Evolutionary conservation across 2,329 filamentous ascomycete genomes (phyloP).

Genomic region (Hymenoscyphus linearis): DNA sequence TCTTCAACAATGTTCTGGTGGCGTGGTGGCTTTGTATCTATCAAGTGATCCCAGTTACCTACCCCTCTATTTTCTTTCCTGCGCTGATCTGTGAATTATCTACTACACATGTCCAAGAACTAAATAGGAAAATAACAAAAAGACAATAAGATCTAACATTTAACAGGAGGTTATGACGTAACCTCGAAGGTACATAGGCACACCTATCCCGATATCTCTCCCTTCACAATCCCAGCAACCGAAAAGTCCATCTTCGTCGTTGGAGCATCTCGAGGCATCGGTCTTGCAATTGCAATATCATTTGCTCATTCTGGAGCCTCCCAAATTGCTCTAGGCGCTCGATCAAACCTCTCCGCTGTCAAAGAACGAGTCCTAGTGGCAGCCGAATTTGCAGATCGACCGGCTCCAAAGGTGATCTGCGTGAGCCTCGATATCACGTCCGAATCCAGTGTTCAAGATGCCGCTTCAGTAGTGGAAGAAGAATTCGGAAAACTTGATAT

Average conservation of each 20-base stretch:
- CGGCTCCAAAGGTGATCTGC: slow-evolving; percentile 37
- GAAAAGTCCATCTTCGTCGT: slow-evolving; percentile 45
- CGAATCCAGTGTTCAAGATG: slow-evolving; percentile 31
- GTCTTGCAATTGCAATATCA: slow-evolving; percentile 47
- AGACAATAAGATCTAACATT: neutral
- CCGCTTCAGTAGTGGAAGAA: slow-evolving; percentile 23
- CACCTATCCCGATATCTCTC: slow-evolving; percentile 49
- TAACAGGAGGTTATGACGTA: slow-evolving; percentile 19
- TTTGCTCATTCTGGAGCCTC: slow-evolving; percentile 50
- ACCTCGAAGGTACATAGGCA: slow-evolving; percentile 34
- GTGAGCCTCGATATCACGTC: slow-evolving; percentile 38
- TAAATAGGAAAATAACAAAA: neutral
- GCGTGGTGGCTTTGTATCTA: no score
- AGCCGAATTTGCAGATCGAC: slow-evolving; percentile 29
- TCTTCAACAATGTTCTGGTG: no score
- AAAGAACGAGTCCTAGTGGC: slow-evolving; percentile 34
- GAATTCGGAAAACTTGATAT: slow-evolving; percentile 37
- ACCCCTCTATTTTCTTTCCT: no score
- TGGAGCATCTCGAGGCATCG: slow-evolving; percentile 51
- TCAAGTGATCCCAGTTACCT: no score
- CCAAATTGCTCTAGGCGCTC: slow-evolving; percentile 47
- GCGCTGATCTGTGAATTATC: no score
- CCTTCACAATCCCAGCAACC: slow-evolving; percentile 32
- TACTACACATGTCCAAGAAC: no score
- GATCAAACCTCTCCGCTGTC: slow-evolving; percentile 37